These are phyloP conservation scores for Dispira simplex DNA, from an alignment of 192 early-diverging fungal genomes.

Conservation along the genomic window DNA sequence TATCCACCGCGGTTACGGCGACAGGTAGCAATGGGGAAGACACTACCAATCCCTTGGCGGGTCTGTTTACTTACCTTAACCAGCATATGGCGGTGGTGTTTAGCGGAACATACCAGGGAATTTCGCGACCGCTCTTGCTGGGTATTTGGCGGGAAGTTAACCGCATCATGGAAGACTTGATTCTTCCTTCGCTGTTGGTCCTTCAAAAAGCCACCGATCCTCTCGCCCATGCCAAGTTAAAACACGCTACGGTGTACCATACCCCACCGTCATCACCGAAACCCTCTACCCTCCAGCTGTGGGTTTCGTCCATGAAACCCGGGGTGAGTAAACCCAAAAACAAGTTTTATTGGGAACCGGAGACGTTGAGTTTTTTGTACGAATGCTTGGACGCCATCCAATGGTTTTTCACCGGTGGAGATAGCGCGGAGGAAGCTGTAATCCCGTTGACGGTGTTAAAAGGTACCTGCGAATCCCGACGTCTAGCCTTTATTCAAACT, in stretches of 20 bases:
- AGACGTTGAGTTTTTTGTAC: neutral
- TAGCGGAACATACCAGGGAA: neutral
- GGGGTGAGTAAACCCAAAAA: no score
- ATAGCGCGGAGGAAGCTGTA: neutral
- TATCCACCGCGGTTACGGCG: no score
- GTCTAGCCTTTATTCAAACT: neutral
- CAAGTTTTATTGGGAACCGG: neutral
- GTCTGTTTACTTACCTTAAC: constrained; percentile 3
- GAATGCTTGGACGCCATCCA: constrained; percentile 11
- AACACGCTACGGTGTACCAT: neutral
- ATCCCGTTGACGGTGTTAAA: neutral
- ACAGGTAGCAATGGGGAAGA: neutral
- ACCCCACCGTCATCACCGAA: no score
- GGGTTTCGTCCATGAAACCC: no score
- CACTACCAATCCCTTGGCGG: neutral
- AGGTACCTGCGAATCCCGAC: neutral
- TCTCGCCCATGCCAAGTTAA: neutral
- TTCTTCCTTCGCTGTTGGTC: neutral
- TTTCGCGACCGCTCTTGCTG: neutral
- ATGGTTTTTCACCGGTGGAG: constrained; percentile 2
- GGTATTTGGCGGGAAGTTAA: constrained; percentile 4
- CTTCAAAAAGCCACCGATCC: neutral
- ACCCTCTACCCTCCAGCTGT: no score
- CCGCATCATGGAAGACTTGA: neutral
- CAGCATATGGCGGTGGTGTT: constrained; percentile 3